phyloP scores from a whole-genome alignment of 306 rosid genomes.

The Malus fusca region DNA sequence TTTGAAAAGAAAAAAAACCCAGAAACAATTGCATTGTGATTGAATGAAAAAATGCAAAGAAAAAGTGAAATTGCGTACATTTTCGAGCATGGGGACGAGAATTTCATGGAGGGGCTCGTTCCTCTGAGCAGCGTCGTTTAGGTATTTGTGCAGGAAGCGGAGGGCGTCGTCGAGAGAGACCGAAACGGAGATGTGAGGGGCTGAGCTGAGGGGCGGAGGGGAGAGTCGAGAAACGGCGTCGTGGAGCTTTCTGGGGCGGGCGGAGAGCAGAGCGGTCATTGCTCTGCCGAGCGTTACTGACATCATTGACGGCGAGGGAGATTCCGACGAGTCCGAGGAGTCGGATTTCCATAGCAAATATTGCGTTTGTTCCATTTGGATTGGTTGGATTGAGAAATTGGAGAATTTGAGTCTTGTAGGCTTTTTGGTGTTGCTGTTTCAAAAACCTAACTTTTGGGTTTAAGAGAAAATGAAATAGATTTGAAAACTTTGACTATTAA shows the following conservation, averaged over 20 bases:
- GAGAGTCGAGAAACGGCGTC: constrained; percentile 61
- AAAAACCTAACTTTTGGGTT: neutral
- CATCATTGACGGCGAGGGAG: constrained; percentile 35
- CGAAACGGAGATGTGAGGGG: neutral
- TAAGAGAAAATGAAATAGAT: neutral
- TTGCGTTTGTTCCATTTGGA: neutral
- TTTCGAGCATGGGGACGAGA: constrained; percentile 67
- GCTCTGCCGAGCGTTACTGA: constrained; percentile 66
- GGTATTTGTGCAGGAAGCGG: constrained; percentile 61
- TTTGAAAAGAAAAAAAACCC: no score
- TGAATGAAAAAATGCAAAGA: neutral
- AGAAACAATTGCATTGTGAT: neutral
- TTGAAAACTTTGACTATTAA: no score
- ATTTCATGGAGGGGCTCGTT: constrained; percentile 36
- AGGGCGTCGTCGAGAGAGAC: constrained; percentile 50
- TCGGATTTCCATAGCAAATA: constrained; percentile 34
- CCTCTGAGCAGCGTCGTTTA: constrained; percentile 43
- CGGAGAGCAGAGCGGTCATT: constrained; percentile 43
- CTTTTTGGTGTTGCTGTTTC: neutral
- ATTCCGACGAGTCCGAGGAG: constrained; percentile 11
- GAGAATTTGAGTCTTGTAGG: neutral
- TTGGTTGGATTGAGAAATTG: neutral
- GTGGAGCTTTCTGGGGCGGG: constrained; percentile 67
- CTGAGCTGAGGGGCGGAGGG: constrained; percentile 23
- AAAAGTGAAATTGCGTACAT: constrained; percentile 23